Percentiles rank a stretch among this genome's conserved stretches.
Evolutionary conservation across 1,284 basidiomycete genomes (phyloP).

Genomic region (Ustilago trichophora): DNA sequence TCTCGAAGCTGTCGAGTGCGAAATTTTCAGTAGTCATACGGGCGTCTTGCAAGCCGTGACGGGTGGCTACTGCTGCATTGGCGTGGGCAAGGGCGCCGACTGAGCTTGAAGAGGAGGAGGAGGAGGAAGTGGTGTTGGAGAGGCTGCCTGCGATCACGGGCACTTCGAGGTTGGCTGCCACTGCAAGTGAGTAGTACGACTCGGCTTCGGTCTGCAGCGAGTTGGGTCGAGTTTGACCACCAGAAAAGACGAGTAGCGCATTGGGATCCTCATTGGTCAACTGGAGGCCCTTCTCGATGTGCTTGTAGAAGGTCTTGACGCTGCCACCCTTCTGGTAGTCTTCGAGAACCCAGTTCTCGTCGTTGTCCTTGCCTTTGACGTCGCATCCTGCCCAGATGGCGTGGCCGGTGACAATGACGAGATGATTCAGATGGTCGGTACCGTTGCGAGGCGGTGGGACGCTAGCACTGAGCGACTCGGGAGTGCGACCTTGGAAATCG

Average conservation of each 20-base stretch:
- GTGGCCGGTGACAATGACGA: slow-evolving; percentile 90
- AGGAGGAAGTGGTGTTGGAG: slow-evolving; percentile 1
- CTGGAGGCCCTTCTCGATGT: slow-evolving; percentile 77
- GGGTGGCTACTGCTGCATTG: slow-evolving; percentile 54
- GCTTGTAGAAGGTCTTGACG: slow-evolving; percentile 80
- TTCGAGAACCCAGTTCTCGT: slow-evolving; percentile 79
- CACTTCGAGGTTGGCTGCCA: slow-evolving; percentile 49
- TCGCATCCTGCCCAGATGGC: slow-evolving; percentile 76
- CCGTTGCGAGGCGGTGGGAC: slow-evolving; percentile 49
- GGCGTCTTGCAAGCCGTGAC: slow-evolving; percentile 50
- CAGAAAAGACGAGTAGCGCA: slow-evolving; percentile 85
- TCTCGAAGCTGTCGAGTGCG: slow-evolving; percentile 91
- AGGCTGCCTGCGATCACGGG: slow-evolving; percentile 59
- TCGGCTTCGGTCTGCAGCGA: slow-evolving; percentile 80
- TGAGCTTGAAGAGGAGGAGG: slow-evolving; percentile 4
- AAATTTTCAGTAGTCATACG: slow-evolving; percentile 79
- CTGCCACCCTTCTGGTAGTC: slow-evolving; percentile 81
- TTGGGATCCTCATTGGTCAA: slow-evolving; percentile 75
- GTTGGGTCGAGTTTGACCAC: slow-evolving; percentile 81
- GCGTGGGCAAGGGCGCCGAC: slow-evolving; percentile 50
- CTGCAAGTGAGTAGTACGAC: slow-evolving; percentile 79
- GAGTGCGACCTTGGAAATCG: slow-evolving; percentile 53
- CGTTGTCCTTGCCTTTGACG: slow-evolving; percentile 42
- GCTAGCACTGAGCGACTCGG: slow-evolving; percentile 24
- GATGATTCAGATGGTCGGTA: slow-evolving; percentile 70